Conservation (phyloP, 768 basidiomycete genomes). For the Trametes cinnabarina region DNA sequence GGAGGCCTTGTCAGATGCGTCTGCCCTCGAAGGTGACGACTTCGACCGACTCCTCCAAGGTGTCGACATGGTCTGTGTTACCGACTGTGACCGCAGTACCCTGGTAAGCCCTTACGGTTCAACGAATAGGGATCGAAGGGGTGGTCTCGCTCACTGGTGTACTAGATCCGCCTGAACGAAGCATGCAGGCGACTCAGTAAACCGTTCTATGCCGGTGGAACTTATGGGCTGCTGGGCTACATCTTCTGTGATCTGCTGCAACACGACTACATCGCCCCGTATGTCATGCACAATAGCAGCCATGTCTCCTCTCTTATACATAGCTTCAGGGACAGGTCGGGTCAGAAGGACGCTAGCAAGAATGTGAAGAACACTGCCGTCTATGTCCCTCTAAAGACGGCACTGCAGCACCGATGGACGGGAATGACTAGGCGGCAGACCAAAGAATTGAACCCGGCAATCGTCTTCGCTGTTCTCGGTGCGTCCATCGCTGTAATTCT, state of each 20-base stretch:
- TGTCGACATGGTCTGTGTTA: slow-evolving; percentile 86
- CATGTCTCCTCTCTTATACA: slow-evolving; percentile 11
- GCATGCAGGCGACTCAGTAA: slow-evolving; percentile 72
- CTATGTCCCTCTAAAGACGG: slow-evolving; percentile 64
- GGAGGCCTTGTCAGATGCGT: slow-evolving; percentile 56
- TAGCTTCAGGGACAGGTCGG: slow-evolving; percentile 58
- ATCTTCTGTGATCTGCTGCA: slow-evolving; percentile 90
- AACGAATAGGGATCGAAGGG: not conserved
- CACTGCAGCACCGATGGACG: slow-evolving; percentile 69
- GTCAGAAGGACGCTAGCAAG: slow-evolving; percentile 55
- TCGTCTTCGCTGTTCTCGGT: slow-evolving; percentile 75
- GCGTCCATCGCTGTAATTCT: no score
- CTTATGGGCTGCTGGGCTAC: slow-evolving; percentile 88
- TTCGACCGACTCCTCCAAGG: slow-evolving; percentile 58
- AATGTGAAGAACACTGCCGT: slow-evolving; percentile 55
- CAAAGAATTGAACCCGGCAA: slow-evolving; percentile 77
- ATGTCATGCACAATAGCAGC: slow-evolving; percentile 34
- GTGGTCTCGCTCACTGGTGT: not conserved
- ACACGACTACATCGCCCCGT: slow-evolving; percentile 87
- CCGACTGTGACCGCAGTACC: slow-evolving; percentile 68
- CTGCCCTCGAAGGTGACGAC: slow-evolving; percentile 47
- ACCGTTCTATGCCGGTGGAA: slow-evolving; percentile 89
- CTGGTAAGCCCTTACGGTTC: slow-evolving; percentile 52
- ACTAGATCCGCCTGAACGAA: slow-evolving; percentile 75
- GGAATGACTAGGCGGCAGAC: slow-evolving; percentile 70